A percentile compares a stretch with the other conserved stretches of the same genome.
Conservation (phyloP, 2,329 filamentous ascomycete species). For the Stromatinia cepivora region DNA sequence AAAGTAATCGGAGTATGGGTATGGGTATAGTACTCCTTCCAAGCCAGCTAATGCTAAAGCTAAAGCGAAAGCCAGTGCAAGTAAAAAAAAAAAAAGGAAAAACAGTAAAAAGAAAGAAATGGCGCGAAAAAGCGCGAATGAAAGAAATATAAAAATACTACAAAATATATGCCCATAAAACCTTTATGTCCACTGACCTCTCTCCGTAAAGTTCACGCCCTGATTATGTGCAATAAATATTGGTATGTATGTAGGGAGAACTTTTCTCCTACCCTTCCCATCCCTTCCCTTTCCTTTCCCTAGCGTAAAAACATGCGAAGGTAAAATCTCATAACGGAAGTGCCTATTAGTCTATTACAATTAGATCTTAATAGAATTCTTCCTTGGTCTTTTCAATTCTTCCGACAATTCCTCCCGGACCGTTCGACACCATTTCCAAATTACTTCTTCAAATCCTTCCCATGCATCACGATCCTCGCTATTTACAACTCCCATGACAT, state of each 20-base stretch:
- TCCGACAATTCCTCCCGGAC: conserved; percentile 80
- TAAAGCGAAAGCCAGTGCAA: neutral
- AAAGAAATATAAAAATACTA: conserved; percentile 11
- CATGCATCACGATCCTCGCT: conserved; percentile 67
- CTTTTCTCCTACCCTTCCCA: conserved; percentile 1
- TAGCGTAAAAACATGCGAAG: neutral
- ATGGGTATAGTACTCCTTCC: conserved; percentile 20
- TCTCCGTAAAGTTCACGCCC: neutral
- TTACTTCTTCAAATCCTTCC: conserved; percentile 78
- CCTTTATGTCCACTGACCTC: conserved; percentile 9
- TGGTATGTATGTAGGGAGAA: neutral
- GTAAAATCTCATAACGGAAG: conserved; percentile 12
- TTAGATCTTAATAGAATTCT: conserved; percentile 24
- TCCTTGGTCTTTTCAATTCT: conserved; percentile 52
- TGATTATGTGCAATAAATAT: conserved; percentile 18
- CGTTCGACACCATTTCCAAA: conserved; percentile 78
- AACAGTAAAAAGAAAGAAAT: neutral
- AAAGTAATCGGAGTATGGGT: conserved; percentile 14
- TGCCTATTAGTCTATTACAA: conserved; percentile 15
- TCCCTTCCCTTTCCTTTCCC: neutral
- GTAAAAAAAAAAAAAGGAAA: neutral
- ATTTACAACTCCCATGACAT: conserved; percentile 84
- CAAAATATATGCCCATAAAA: conserved; percentile 17
- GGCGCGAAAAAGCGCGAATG: neutral
- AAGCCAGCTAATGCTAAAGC: conserved; percentile 4